These are phyloP conservation scores for Harringtonia aguacate DNA, from an alignment of 2,329 filamentous ascomycete species.

Conservation along the genomic window DNA sequence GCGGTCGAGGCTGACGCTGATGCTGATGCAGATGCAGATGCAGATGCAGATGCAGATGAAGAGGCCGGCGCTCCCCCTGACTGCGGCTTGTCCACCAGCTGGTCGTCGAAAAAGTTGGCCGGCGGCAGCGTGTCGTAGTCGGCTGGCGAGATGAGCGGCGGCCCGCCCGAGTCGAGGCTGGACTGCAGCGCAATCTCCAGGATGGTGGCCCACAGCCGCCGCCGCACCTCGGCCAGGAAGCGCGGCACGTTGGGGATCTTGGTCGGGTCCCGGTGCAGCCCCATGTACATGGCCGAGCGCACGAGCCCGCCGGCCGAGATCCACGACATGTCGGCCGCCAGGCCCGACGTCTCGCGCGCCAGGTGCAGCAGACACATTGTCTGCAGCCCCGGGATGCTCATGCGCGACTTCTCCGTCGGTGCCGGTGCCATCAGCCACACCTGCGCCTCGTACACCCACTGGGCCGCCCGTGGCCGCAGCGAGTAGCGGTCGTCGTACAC, in stretches of 20 bases:
- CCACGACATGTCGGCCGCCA: slow-evolving; percentile 37
- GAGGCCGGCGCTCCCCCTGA: background rate
- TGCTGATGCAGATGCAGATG: too few species aligned
- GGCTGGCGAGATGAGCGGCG: slow-evolving; percentile 29
- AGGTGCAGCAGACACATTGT: slow-evolving; percentile 39
- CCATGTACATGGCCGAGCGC: slow-evolving; percentile 36
- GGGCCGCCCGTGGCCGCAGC: slow-evolving; percentile 29
- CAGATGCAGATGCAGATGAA: too few species aligned
- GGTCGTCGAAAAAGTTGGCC: slow-evolving; percentile 38
- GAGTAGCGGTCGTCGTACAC: slow-evolving; percentile 34
- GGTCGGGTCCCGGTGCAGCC: slow-evolving; percentile 37
- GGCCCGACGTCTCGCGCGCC: slow-evolving; percentile 30
- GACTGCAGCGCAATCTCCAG: slow-evolving; percentile 35
- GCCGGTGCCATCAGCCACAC: slow-evolving; percentile 30
- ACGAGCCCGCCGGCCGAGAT: slow-evolving; percentile 32
- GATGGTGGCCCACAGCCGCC: slow-evolving; percentile 41
- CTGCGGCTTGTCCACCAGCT: slow-evolving; percentile 19
- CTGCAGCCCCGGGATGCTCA: slow-evolving; percentile 39
- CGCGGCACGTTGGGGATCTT: slow-evolving; percentile 22
- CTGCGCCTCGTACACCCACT: slow-evolving; percentile 43
- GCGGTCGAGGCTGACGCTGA: background rate
- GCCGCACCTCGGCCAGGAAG: slow-evolving; percentile 33
- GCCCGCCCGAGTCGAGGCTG: slow-evolving; percentile 32
- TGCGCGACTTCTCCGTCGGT: slow-evolving; percentile 34
- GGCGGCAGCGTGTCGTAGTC: slow-evolving; percentile 40